These are phyloP conservation scores for Penicillium occitanis DNA, from an alignment of 2,329 filamentous ascomycete genomes.

Conservation along the genomic window DNA sequence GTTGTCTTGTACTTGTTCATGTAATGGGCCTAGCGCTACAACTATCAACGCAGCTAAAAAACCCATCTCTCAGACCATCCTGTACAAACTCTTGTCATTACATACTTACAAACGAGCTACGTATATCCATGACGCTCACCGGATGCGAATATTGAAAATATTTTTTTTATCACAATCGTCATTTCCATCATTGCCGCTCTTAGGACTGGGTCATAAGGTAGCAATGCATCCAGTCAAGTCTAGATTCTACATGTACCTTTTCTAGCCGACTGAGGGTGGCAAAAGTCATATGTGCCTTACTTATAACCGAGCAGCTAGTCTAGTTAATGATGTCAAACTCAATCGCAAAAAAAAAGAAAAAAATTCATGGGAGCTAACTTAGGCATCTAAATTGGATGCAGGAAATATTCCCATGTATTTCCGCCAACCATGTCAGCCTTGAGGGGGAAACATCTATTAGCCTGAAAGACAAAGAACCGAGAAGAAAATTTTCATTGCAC, in stretches of 20 bases:
- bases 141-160: not conserved
- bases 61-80: not conserved
- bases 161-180: not conserved
- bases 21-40: not conserved
- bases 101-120: not conserved
- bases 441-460: not conserved
- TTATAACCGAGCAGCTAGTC: not conserved
- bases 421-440: not conserved
- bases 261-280: not conserved
- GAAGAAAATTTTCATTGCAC: not conserved
- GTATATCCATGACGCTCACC: not conserved
- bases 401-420: not conserved
- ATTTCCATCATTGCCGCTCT: not conserved
- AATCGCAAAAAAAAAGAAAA: not conserved
- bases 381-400: not conserved
- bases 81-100: not conserved
- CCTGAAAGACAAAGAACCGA: not conserved
- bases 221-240: not conserved
- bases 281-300: not conserved
- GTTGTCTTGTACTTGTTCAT: conserved; percentile 5
- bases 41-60: not conserved
- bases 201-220: not conserved
- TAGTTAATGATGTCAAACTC: not conserved
- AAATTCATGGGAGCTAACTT: not conserved
- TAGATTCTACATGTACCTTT: not conserved